phyloP scores from a whole-genome alignment of 2,329 filamentous ascomycete species.

The Colletotrichum euphorbiae region DNA sequence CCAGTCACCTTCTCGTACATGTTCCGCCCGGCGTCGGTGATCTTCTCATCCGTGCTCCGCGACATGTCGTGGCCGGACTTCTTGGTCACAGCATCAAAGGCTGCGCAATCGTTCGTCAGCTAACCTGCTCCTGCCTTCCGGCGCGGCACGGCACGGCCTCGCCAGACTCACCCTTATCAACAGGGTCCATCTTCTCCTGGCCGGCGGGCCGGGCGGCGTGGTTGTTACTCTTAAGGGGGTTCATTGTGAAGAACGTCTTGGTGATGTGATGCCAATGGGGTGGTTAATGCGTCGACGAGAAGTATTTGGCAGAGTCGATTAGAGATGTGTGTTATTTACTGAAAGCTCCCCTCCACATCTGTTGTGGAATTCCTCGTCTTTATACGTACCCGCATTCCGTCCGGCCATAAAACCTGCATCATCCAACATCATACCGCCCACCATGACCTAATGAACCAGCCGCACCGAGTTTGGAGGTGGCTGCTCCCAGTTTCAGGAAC shows the following conservation, averaged over 20 bases:
- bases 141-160: fast-evolving
- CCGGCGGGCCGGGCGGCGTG: conserved; percentile 9
- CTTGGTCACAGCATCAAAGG: conserved; percentile 46
- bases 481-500: conserved; percentile 19
- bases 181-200: conserved; percentile 48
- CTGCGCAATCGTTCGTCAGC: conserved; percentile 37
- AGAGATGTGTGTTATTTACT: too few species aligned
- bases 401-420: background rate
- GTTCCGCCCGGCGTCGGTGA: conserved; percentile 51
- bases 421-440: background rate
- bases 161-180: conserved; percentile 54
- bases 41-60: conserved; percentile 52
- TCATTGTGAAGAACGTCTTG: conserved; percentile 5
- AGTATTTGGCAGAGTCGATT: too few species aligned
- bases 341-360: too few species aligned
- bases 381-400: conserved; percentile 7
- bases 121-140: too few species aligned
- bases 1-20: conserved; percentile 53
- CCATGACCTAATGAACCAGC: conserved; percentile 30
- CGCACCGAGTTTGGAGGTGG: too few species aligned
- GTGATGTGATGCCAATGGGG: background rate
- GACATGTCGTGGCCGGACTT: conserved; percentile 52
- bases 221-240: conserved; percentile 32
- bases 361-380: background rate
- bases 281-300: background rate